Evolutionary conservation across 2,329 filamentous ascomycete genomes (phyloP), one percentile per base, ranked within the genome.

Genomic region (Xenoacremonium recifei): DNA sequence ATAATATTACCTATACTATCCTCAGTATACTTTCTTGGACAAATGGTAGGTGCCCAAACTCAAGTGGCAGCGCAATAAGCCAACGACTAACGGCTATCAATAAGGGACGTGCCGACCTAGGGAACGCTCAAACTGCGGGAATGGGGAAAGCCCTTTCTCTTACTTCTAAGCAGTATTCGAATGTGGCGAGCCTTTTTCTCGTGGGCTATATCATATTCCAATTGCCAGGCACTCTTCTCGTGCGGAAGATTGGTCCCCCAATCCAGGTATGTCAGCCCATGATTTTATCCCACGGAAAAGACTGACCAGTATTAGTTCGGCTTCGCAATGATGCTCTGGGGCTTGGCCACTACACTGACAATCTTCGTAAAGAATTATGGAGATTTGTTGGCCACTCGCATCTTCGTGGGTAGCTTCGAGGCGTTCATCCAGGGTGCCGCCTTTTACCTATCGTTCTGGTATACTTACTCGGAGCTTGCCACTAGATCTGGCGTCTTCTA

Each of bases 121-220:
- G 32, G 5, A 34, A 34, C n/a, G 32, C 32, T 5, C 5, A 34
- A 9, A 34, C n/a, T 7, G 32, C 32, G 9, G 32, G 32, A 5
- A 34, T 34, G 32, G 32, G n/a, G 16, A n/a, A 34, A 6, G 32
- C 18, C 17, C 16, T 18, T 15, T 18, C 9, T 18, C 15, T 34
- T 7, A 34, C 32, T 5, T n/a, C 32, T 5, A 18, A 34, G 17
- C 16, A 34, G 7, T 34, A 34, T n/a, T 34, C 32, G 16, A 19
- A 20, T 9, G 17, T 34, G 9, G 32, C 17, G 6, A 34, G 16
- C 16, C 9, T 19, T 9, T 34, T 19, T 20, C 17, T 19, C 20
- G 17, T 34, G 18, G 32, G 32, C 10, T 34, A 34, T 15, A 34
- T 34, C 32, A 20, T 20, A n/a, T 34, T 34, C n/a, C 32, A 34